These are phyloP conservation scores for Amanita muscaria DNA, from an alignment of 768 basidiomycete species.

Conservation along the genomic window DNA sequence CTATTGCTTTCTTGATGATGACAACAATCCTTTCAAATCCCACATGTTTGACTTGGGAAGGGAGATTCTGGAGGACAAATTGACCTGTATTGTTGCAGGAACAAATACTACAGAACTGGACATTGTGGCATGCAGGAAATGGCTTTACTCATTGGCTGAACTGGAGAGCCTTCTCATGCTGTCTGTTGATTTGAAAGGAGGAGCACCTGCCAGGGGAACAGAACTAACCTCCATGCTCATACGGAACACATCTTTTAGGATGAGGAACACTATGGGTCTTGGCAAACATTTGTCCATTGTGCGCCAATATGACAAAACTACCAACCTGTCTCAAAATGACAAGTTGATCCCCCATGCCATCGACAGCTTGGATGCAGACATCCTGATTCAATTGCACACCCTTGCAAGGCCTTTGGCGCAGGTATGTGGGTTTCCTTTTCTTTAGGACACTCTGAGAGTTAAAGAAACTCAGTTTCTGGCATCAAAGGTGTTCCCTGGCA, in stretches of 20 bases:
- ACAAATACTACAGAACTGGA: background rate
- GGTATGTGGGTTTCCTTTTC: slow-evolving; percentile 1
- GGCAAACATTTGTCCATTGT: slow-evolving; percentile 12
- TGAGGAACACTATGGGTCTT: slow-evolving; percentile 13
- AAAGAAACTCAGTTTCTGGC: background rate
- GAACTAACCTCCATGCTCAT: slow-evolving; percentile 9
- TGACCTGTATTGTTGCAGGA: slow-evolving; percentile 8
- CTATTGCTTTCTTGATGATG: slow-evolving; percentile 15
- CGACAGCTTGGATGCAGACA: slow-evolving; percentile 15
- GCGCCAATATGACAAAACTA: slow-evolving; percentile 14
- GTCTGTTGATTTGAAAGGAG: slow-evolving; percentile 10
- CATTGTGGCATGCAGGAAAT: background rate
- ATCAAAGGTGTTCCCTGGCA: background rate
- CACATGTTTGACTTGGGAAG: background rate
- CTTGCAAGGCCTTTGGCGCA: slow-evolving; percentile 15
- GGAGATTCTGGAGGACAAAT: slow-evolving; percentile 6
- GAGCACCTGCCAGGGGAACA: slow-evolving; percentile 12
- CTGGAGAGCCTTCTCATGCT: background rate
- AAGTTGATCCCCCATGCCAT: slow-evolving; percentile 21
- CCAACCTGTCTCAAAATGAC: slow-evolving; percentile 10
- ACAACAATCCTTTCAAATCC: slow-evolving; percentile 8
- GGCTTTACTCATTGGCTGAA: background rate
- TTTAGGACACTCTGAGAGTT: too few relatives aligned
- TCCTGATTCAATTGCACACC: slow-evolving; percentile 20
- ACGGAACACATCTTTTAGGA: slow-evolving; percentile 7